A percentile compares a stretch with the other conserved stretches of the same genome.
Evolutionary conservation across 106 monocot species (phyloP).

Genomic region (Agapanthus africanus): DNA sequence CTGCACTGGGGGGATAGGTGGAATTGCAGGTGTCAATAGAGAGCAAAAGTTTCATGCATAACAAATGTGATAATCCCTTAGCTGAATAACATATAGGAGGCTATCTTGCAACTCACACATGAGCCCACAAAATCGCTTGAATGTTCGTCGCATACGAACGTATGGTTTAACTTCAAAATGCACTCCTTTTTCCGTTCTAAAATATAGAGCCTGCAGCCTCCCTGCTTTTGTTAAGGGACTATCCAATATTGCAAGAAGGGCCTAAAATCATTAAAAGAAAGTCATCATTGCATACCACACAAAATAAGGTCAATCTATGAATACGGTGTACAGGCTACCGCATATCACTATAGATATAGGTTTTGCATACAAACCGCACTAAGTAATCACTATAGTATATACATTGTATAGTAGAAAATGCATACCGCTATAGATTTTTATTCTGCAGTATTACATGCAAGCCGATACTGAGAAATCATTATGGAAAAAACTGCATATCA

Average conservation of each 20-base stretch:
- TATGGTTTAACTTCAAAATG: conserved; percentile 91
- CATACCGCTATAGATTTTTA: too few relatives aligned
- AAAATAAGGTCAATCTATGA: too few relatives aligned
- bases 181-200: conserved; percentile 74
- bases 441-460: too few relatives aligned
- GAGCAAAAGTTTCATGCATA: conserved; percentile 4
- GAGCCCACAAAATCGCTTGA: conserved; percentile 84
- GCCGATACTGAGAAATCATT: too few relatives aligned
- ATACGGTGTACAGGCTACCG: too few relatives aligned
- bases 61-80: neutral
- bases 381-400: too few relatives aligned
- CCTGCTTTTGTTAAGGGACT: conserved; percentile 92
- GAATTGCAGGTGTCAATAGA: neutral
- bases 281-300: too few relatives aligned
- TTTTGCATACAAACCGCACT: too few relatives aligned
- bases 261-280: conserved; percentile 45
- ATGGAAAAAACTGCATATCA: too few relatives aligned
- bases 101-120: conserved; percentile 74
- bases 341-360: too few relatives aligned
- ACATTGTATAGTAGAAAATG: too few relatives aligned
- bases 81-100: too few relatives aligned
- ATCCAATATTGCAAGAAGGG: conserved; percentile 90
- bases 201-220: conserved; percentile 79
- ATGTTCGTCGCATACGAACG: conserved; percentile 90
- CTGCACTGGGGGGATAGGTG: conserved; percentile 45